These are phyloP conservation scores for Russula griseocarnosa DNA, from an alignment of 768 basidiomycete species.

Conservation along the genomic window DNA sequence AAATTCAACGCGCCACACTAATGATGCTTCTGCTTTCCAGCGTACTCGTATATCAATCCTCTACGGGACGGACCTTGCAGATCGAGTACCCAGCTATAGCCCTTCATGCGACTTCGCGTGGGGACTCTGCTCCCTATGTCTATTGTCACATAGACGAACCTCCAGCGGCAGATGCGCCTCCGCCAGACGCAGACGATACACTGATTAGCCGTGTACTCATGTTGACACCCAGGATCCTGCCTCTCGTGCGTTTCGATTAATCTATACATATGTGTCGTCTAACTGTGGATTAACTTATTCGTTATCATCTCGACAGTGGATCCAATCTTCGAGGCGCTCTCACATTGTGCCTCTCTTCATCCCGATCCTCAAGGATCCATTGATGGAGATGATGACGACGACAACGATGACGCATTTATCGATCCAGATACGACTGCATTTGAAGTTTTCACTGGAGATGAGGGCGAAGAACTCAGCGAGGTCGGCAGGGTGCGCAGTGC, in stretches of 20 bases:
- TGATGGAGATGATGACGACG: conserved; percentile 41
- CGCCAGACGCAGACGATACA: conserved; percentile 40
- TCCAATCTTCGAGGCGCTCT: conserved; percentile 80
- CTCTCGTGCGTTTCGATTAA: conserved; percentile 50
- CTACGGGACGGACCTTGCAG: conserved; percentile 69
- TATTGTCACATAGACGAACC: conserved; percentile 92
- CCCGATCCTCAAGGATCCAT: conserved; percentile 57
- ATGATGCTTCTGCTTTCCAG: conserved; percentile 36
- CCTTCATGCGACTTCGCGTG: conserved; percentile 86
- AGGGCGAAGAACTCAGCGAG: conserved; percentile 72
- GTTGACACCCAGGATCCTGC: conserved; percentile 55
- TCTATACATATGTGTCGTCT: background rate
- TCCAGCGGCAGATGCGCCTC: conserved; percentile 30
- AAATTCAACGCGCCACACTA: conserved; percentile 5
- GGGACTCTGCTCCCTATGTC: conserved; percentile 60
- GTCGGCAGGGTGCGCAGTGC: conserved; percentile 93
- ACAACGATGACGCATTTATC: conserved; percentile 50
- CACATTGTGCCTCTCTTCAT: conserved; percentile 78
- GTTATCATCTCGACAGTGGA: conserved; percentile 53
- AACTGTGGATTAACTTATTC: background rate
- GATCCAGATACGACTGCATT: conserved; percentile 42
- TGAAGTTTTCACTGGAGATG: conserved; percentile 56
- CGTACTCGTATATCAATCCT: conserved; percentile 71
- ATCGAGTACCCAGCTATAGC: conserved; percentile 88
- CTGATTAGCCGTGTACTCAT: conserved; percentile 73